Evolutionary conservation across 441 rosid genomes (phyloP).

Genomic region (Hura crepitans): DNA sequence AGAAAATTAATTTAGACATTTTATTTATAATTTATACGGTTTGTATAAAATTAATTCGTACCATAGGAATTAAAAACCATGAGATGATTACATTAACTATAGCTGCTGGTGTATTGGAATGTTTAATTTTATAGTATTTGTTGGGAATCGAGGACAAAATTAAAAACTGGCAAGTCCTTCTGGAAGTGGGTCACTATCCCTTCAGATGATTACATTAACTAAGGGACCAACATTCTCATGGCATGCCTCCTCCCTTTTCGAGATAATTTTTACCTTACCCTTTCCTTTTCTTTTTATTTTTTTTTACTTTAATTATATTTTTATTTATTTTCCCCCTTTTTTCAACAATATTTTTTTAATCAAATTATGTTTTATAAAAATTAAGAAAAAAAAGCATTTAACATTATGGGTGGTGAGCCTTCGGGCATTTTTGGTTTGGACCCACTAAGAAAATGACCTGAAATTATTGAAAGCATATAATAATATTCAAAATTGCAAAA

Average conservation of each 20-base stretch:
- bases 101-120: too few species aligned
- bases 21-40: too few species aligned
- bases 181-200: constrained; percentile 35
- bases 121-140: not conserved
- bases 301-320: not conserved
- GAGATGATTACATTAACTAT: too few species aligned
- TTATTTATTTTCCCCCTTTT: not conserved
- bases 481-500: too few species aligned
- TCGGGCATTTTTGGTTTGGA: constrained; percentile 23
- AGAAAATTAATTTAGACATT: too few species aligned
- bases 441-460: constrained; percentile 42
- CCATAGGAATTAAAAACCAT: too few species aligned
- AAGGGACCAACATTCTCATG: constrained; percentile 46
- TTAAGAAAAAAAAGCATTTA: not conserved
- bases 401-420: constrained; percentile 20
- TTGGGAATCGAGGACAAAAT: constrained; percentile 28
- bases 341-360: not conserved
- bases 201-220: constrained; percentile 32
- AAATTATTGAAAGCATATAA: constrained; percentile 35
- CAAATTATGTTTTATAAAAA: too few species aligned
- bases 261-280: constrained; percentile 12
- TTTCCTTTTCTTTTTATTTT: not conserved
- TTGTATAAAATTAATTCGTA: too few species aligned
- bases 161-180: constrained; percentile 21
- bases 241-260: constrained; percentile 31